Conservation (phyloP, 495 filamentous ascomycete species). For the Cercophora scortea region DNA sequence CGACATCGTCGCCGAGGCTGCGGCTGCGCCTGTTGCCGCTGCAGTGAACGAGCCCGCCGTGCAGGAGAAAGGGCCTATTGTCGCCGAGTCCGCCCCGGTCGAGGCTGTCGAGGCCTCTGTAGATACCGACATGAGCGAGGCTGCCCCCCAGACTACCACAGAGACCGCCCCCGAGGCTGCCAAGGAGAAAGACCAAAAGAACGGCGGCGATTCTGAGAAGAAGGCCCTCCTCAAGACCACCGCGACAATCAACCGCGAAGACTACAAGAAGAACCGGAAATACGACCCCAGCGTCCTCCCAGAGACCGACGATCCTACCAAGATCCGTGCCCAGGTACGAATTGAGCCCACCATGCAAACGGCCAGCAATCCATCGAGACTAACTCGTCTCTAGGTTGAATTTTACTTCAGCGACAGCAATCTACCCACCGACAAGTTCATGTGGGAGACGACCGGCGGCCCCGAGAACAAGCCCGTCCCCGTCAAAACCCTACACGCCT, state of each 20-base stretch:
- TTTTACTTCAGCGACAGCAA: slow-evolving; percentile 98
- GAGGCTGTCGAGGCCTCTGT: neutral
- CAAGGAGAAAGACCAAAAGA: neutral
- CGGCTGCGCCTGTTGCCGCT: slow-evolving; percentile 5
- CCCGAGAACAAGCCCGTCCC: slow-evolving; percentile 69
- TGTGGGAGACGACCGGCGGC: slow-evolving; percentile 69
- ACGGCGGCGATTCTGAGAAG: neutral
- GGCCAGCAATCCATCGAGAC: slow-evolving; percentile 5
- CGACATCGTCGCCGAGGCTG: slow-evolving; percentile 19
- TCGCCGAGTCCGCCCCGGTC: neutral
- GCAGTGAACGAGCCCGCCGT: slow-evolving; percentile 7
- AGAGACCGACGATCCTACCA: slow-evolving; percentile 61
- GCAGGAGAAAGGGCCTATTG: neutral
- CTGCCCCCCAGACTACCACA: neutral
- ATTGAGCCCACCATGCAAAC: neutral
- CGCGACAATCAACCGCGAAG: slow-evolving; percentile 9
- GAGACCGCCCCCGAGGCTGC: neutral
- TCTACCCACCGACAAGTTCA: slow-evolving; percentile 76
- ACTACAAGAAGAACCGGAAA: slow-evolving; percentile 43
- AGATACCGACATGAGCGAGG: slow-evolving; percentile 1
- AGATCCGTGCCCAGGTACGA: slow-evolving; percentile 42
- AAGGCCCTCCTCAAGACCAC: slow-evolving; percentile 11
- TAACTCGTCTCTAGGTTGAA: slow-evolving; percentile 59
- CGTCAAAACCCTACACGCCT: slow-evolving; percentile 66
- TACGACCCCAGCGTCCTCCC: slow-evolving; percentile 56